Base-by-base conservation (phyloP, 805 yeast genomes). In the Candida sanyiensis region DNA sequence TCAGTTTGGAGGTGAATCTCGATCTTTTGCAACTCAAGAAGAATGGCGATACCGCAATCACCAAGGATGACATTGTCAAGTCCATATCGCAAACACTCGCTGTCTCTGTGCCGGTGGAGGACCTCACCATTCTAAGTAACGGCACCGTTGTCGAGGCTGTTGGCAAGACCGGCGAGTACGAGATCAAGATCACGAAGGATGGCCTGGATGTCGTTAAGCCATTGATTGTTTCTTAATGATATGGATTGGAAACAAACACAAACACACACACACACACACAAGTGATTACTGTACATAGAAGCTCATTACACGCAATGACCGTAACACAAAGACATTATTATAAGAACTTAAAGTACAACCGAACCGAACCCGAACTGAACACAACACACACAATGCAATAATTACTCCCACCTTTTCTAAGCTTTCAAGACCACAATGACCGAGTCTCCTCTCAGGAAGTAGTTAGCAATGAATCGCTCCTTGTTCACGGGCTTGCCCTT, bases 381-480 rank as follows among this genome's bases (percentile, higher is more conserved):
- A 11, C 7, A 15, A 17, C 17, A n/a, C n/a, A 7, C 12, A 13
- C 36, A 15, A 24, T n/a, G 7, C 7, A 25, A 7, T n/a, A 5
- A n/a, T 6, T 12, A 15, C 3, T 15, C 16, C 16, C 10, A 9
- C 3, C 6, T 10, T 10, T 10, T 32, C 37, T 31, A 42, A 18
- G 72, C 69, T 42, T 76, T 79, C 49, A 85, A 67, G 7, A 93
- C 78, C 23, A 93, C 80, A 40, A 93, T 84, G 16, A 93, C 95
- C 0, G 96, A 84, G 61, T 93, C 99, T 2, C 99, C 99, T 62
- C 99, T 73, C 28, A 93, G 66, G 55, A 93, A 93, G 75, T 93
- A 69, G 62, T 93, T 93, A 43, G 88, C 76, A 4, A 90, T 77
- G 57, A 86, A 93, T 51, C 97, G 66, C 54, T 84, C 93, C 48